Conservation (phyloP, 2,329 filamentous ascomycete species). For the Phialophora verrucosa region DNA sequence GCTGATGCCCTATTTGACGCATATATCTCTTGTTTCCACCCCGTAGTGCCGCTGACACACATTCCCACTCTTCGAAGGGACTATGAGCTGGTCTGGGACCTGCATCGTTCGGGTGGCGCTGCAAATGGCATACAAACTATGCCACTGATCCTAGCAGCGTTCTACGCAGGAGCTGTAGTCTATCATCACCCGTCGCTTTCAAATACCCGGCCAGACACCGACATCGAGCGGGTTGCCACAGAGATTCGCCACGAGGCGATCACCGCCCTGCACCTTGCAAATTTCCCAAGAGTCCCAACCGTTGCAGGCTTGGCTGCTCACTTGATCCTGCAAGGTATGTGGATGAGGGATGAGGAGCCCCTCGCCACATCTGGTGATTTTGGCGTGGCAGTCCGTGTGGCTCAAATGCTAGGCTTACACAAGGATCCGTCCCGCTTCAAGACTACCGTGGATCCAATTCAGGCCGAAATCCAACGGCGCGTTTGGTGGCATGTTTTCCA, state of each 20-base stretch:
- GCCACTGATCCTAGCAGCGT: conserved; percentile 9
- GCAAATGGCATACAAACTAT: neutral
- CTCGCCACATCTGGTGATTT: neutral
- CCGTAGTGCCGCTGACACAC: conserved; percentile 5
- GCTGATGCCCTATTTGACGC: conserved; percentile 4
- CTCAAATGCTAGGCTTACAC: conserved; percentile 13
- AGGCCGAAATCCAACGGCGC: conserved; percentile 2
- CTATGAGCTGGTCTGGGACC: conserved; percentile 8
- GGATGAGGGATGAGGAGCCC: conserved; percentile 12
- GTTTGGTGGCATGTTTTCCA: conserved; percentile 14
- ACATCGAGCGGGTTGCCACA: conserved; percentile 3
- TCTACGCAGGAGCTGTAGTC: conserved; percentile 6
- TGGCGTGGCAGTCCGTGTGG: conserved; percentile 2
- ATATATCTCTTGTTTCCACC: conserved; percentile 3
- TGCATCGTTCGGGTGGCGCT: conserved; percentile 1
- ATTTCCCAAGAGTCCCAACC: conserved; percentile 10
- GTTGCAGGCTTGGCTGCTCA: conserved; percentile 7
- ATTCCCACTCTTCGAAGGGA: conserved; percentile 4
- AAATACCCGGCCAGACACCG: neutral
- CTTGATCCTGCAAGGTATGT: neutral
- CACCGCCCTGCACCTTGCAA: neutral
- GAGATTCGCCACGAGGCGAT: conserved; percentile 2
- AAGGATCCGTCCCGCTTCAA: conserved; percentile 9
- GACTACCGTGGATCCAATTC: conserved; percentile 3
- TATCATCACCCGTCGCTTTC: neutral